Conservation (phyloP, 2,329 filamentous ascomycete species). For the Dothidotthia symphoricarpi region DNA sequence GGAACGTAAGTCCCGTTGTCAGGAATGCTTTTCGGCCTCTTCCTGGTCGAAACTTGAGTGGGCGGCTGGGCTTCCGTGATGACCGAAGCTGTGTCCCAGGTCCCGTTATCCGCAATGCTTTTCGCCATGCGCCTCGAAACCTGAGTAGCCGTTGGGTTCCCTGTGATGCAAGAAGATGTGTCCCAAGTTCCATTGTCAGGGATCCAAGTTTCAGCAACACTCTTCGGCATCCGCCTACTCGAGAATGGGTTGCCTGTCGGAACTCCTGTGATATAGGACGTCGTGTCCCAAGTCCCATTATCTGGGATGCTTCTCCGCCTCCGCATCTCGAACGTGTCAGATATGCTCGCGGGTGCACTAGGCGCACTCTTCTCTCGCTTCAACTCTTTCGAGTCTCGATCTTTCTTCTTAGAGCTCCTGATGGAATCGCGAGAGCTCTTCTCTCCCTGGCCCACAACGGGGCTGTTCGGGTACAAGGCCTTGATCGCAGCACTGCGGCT, state of each 20-base stretch:
- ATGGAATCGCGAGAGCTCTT: conserved; percentile 19
- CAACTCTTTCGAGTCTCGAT: conserved; percentile 16
- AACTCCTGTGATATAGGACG: conserved; percentile 3
- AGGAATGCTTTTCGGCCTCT: too few species aligned
- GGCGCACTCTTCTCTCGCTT: conserved; percentile 13
- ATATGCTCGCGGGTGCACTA: too few species aligned
- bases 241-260: background rate
- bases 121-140: background rate
- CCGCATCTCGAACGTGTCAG: too few species aligned
- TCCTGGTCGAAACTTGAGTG: too few species aligned
- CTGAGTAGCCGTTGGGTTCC: too few species aligned
- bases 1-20: too few species aligned
- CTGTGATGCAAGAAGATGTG: too few species aligned
- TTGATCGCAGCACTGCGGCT: conserved; percentile 42
- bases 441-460: conserved; percentile 20
- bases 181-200: too few species aligned
- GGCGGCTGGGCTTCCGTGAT: too few species aligned
- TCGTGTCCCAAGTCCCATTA: conserved; percentile 31
- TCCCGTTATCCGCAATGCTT: conserved; percentile 24
- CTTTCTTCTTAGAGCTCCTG: conserved; percentile 18
- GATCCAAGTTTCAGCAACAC: too few species aligned
- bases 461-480: conserved; percentile 37
- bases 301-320: conserved; percentile 14
- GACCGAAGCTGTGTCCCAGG: conserved; percentile 29
- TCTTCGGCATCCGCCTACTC: conserved; percentile 7